These are phyloP conservation scores for Candida nanaspora DNA, from an alignment of 805 yeast species.

Conservation along the genomic window DNA sequence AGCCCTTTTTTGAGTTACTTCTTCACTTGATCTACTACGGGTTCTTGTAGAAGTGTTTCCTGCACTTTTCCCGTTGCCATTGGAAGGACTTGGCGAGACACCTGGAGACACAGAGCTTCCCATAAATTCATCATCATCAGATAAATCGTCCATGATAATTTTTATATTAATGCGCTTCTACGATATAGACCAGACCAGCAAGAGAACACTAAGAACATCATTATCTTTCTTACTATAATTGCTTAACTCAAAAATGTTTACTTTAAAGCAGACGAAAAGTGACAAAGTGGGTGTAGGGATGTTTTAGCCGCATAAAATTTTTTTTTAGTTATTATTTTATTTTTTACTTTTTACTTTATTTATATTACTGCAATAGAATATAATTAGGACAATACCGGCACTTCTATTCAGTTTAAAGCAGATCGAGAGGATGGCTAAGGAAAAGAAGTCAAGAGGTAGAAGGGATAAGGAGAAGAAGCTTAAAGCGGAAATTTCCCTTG, in stretches of 20 bases:
- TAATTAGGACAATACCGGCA: no score
- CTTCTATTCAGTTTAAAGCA: no score
- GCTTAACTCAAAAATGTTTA: no score
- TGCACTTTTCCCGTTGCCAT: background rate
- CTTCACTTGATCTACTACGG: conserved; percentile 1
- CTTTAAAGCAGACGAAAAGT: no score
- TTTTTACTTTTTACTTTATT: no score
- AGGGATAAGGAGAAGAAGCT: conserved; percentile 15
- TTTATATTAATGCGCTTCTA: background rate
- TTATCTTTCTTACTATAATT: no score
- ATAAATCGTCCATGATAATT: background rate
- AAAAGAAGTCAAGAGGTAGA: conserved; percentile 27
- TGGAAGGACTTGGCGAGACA: background rate
- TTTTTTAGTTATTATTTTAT: no score
- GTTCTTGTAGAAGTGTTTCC: conserved; percentile 1
- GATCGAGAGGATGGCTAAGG: conserved; percentile 2
- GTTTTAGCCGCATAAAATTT: no score
- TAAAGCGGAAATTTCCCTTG: conserved; percentile 5
- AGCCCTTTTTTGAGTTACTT: conserved; percentile 10
- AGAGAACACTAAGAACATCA: no score
- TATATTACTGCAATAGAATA: no score
- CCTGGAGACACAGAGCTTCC: background rate
- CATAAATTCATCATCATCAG: conserved; percentile 44
- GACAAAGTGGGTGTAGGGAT: no score
- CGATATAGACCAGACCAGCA: no score